These are phyloP conservation scores for Boletus eberwhitei DNA, from an alignment of 768 basidiomycete species.

Conservation along the genomic window DNA sequence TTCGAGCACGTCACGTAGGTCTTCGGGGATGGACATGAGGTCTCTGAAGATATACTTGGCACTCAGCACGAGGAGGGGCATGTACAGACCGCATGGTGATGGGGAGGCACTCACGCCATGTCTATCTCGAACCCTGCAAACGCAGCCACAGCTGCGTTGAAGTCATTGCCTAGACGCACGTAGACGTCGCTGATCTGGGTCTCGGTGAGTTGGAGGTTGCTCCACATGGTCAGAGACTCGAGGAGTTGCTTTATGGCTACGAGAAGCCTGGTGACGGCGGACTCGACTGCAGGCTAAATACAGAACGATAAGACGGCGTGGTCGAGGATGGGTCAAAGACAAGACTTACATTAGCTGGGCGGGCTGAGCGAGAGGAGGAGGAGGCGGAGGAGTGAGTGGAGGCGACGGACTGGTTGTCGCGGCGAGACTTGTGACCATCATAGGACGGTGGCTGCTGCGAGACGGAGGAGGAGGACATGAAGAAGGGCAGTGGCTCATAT, in stretches of 20 bases:
- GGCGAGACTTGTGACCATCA: conserved; percentile 44
- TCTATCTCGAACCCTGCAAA: conserved; percentile 83
- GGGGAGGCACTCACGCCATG: conserved; percentile 70
- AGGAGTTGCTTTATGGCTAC: conserved; percentile 95
- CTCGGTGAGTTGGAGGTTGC: conserved; percentile 66
- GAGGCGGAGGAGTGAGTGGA: conserved; percentile 42
- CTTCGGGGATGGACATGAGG: conserved; percentile 81
- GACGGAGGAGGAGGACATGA: conserved; percentile 23
- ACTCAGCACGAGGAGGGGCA: conserved; percentile 8
- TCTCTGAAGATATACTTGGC: conserved; percentile 52
- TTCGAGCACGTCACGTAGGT: conserved; percentile 86
- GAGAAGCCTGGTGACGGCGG: conserved; percentile 86
- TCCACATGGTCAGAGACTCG: conserved; percentile 86
- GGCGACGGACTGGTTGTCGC: conserved; percentile 51
- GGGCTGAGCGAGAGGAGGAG: conserved; percentile 21
- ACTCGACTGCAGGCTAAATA: conserved; percentile 74
- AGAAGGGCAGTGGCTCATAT: conserved; percentile 9
- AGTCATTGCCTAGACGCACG: conserved; percentile 94
- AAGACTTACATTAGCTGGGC: conserved; percentile 25
- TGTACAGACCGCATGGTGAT: conserved; percentile 10
- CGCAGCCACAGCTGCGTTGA: conserved; percentile 89
- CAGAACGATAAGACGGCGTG: background rate
- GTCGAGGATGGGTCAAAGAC: background rate
- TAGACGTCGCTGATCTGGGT: conserved; percentile 92
- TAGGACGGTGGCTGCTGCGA: conserved; percentile 17